Evolutionary conservation across 2,329 filamentous ascomycete genomes (phyloP).

Genomic region (Neodidymelliopsis sp.): DNA sequence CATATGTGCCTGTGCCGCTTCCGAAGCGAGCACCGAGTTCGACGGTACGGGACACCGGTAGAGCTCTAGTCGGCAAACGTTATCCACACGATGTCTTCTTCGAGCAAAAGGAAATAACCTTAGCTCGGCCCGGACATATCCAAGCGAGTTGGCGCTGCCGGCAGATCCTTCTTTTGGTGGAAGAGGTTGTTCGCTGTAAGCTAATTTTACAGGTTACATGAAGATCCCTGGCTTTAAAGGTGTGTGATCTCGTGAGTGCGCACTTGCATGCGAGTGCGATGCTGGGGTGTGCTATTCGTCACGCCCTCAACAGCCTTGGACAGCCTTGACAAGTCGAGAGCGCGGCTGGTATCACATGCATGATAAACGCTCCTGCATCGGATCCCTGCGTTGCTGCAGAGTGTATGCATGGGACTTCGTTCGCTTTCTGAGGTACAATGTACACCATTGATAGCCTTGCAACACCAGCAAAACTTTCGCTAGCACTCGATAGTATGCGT

Average conservation of each 20-base stretch:
- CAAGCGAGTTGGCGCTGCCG: conserved; percentile 2
- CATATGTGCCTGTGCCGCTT: conserved; percentile 10
- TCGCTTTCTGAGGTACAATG: not conserved
- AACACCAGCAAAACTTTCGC: not conserved
- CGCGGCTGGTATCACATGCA: not conserved
- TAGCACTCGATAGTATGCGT: not conserved
- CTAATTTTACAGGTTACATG: conserved; percentile 14
- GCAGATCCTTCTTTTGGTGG: conserved; percentile 8
- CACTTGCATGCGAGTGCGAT: conserved; percentile 9
- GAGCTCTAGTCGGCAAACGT: not conserved
- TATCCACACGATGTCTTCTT: conserved; percentile 6
- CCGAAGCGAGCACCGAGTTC: conserved; percentile 6
- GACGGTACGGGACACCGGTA: conserved; percentile 9
- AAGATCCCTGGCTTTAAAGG: conserved; percentile 3
- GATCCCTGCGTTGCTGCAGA: not conserved
- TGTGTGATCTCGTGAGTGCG: conserved; percentile 9
- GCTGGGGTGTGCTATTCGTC: conserved; percentile 5
- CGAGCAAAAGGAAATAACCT: conserved; percentile 1
- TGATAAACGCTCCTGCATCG: conserved; percentile 7
- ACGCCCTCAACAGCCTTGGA: conserved; percentile 8
- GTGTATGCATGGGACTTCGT: not conserved
- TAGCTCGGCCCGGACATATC: conserved; percentile 7
- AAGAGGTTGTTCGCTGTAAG: not conserved
- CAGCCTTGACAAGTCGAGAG: not conserved
- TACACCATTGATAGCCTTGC: not conserved